Base-by-base conservation (phyloP, 371 early-diverging fungal genomes). In the Mucor sp. region DNA sequence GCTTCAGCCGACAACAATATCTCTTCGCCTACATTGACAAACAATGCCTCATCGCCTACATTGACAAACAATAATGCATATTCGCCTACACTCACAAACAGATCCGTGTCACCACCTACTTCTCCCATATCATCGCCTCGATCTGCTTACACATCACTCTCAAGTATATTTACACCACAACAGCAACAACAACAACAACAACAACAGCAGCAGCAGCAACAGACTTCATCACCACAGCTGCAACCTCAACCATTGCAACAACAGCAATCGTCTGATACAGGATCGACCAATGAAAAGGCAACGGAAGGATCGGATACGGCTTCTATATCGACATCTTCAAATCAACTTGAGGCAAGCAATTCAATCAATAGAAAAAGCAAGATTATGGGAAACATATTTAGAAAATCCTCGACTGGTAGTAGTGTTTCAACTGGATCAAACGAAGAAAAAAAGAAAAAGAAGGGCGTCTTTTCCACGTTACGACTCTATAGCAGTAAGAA, bases 361-460 rank as follows among this genome's bases (percentile, higher is more conserved):
- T 21, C 47, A 14, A 53, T 27, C 12, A 33, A 48, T 19, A 35
- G 32, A 61, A 33, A 47, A 57, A 43, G 30, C 3, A 53, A 53
- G 6, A 56, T 58, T 9, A 67, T 65, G 59, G 58, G 56, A 25
- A 39, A 56, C 19, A 60, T 70, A 9, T 70, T 70, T 32, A 27
- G 63, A 65, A 70, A 62, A 30, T 35, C 47, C 0, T 69, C 66
- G 0, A 58, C 66, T 17, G 62, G 66, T 32, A 58, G 50, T 15
- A 30, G 8, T 11, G 30, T 12, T 17, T 53, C 53, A 15, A 53
- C 53, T 11, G 33, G 47, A 23, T 21, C 66, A 0, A 53, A 21
- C 7, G 63, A 68, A 6, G 58, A 61, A 32, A 60, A 59, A 14
- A 39, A 28, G 11, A 64, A 60, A 23, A 69, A 65, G 41, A 61